Conservation (phyloP, 805 yeast genomes). For the Candida multigemmis region DNA sequence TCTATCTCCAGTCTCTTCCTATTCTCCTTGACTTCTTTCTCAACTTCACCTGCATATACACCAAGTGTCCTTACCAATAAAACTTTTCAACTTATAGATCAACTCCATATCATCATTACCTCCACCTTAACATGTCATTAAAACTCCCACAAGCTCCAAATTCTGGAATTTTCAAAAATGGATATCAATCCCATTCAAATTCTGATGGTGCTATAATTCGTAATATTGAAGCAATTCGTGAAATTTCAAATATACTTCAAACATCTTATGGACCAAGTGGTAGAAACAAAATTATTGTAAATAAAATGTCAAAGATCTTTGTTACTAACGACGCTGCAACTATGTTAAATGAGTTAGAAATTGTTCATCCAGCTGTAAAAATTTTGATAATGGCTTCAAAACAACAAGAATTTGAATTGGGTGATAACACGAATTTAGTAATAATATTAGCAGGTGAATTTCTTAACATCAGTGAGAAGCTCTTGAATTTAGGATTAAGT, state of each 20-base stretch:
- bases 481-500: slow-evolving; percentile 75
- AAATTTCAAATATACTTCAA: slow-evolving; percentile 81
- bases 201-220: slow-evolving; percentile 93
- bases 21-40: too few relatives aligned
- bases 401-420: slow-evolving; percentile 96
- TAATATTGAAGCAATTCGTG: slow-evolving; percentile 91
- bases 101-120: too few relatives aligned
- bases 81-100: too few relatives aligned
- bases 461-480: slow-evolving; percentile 76
- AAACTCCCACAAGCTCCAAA: slow-evolving; percentile 90
- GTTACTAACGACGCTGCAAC: slow-evolving; percentile 98
- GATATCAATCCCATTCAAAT: slow-evolving; percentile 77
- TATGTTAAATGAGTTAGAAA: slow-evolving; percentile 85
- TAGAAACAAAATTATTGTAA: slow-evolving; percentile 90
- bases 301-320: slow-evolving; percentile 75
- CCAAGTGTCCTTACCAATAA: too few relatives aligned
- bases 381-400: slow-evolving; percentile 92
- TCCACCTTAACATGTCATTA: slow-evolving; percentile 67
- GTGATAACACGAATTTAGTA: slow-evolving; percentile 91
- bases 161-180: slow-evolving; percentile 90
- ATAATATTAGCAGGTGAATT: slow-evolving; percentile 90
- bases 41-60: too few relatives aligned
- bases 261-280: slow-evolving; percentile 98
- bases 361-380: slow-evolving; percentile 96
- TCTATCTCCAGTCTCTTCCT: too few relatives aligned